Conservation (phyloP, 2,329 filamentous ascomycete genomes). For the Penicillium sp. region DNA sequence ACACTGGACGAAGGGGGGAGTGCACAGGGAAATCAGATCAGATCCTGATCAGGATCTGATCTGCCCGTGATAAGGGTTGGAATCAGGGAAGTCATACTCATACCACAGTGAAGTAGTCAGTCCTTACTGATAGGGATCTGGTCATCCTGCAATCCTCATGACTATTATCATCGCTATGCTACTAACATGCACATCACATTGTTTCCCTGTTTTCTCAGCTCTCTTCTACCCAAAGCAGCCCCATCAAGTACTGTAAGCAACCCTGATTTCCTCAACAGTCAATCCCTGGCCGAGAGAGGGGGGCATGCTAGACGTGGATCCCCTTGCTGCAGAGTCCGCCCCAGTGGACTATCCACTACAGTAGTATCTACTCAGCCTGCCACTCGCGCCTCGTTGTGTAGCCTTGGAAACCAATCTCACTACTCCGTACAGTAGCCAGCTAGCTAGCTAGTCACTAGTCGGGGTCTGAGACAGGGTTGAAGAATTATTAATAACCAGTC, state of each 20-base stretch:
- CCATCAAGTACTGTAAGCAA: neutral
- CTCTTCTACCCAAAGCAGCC: neutral
- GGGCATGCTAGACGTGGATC: constrained; percentile 10
- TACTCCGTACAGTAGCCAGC: neutral
- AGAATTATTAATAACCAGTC: constrained; percentile 5
- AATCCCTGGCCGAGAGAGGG: constrained; percentile 1
- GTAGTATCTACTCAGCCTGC: neutral
- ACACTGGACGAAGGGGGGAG: too few relatives aligned
- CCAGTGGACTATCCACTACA: neutral
- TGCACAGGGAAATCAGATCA: constrained; percentile 13
- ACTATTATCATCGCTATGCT: neutral
- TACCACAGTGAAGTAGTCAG: neutral
- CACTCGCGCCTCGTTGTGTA: neutral
- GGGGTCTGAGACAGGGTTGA: constrained; percentile 4
- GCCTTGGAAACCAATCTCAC: constrained; percentile 1
- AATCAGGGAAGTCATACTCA: too few relatives aligned
- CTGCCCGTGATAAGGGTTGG: constrained; percentile 1
- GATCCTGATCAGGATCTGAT: constrained; percentile 15
- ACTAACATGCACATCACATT: too few relatives aligned
- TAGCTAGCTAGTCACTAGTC: neutral
- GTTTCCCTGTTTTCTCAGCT: neutral
- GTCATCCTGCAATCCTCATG: neutral
- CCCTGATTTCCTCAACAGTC: neutral
- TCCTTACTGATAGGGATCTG: neutral
- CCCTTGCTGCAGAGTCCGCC: constrained; percentile 10